These are phyloP conservation scores for Rugosomyces carneus DNA, from an alignment of 1,284 basidiomycete species.

Conservation along the genomic window DNA sequence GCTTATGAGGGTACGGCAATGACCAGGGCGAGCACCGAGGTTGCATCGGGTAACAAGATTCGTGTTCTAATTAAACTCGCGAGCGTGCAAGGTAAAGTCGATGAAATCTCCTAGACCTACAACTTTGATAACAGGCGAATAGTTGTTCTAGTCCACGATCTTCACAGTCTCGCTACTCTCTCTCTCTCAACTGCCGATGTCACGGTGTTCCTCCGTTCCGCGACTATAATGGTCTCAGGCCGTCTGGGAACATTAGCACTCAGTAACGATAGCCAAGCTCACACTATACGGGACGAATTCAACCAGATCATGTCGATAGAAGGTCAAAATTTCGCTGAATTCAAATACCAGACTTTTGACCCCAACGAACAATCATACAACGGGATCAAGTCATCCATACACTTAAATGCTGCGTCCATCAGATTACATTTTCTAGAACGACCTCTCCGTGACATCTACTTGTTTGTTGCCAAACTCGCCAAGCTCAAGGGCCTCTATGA, in stretches of 20 bases:
- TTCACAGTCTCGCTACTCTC: slow-evolving; percentile 74
- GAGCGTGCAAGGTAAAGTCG: slow-evolving; percentile 68
- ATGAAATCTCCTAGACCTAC: background rate
- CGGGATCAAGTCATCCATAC: slow-evolving; percentile 85
- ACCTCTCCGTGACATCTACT: slow-evolving; percentile 81
- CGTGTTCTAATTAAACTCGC: slow-evolving; percentile 83
- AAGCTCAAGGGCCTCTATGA: slow-evolving; percentile 93
- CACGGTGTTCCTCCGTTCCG: slow-evolving; percentile 69
- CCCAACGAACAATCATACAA: slow-evolving; percentile 61
- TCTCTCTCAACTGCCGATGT: slow-evolving; percentile 91
- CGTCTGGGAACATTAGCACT: slow-evolving; percentile 85
- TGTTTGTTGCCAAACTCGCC: slow-evolving; percentile 85
- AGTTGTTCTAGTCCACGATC: slow-evolving; percentile 45
- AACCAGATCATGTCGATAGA: slow-evolving; percentile 92
- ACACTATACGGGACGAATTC: slow-evolving; percentile 62
- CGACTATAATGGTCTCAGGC: slow-evolving; percentile 77
- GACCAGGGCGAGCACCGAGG: background rate
- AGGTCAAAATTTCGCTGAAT: slow-evolving; percentile 92
- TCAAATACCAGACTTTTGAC: slow-evolving; percentile 93
- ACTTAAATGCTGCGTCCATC: slow-evolving; percentile 86
- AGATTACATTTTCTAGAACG: slow-evolving; percentile 87
- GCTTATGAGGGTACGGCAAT: slow-evolving; percentile 1
- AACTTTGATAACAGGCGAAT: background rate
- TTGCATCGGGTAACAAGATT: slow-evolving; percentile 53
- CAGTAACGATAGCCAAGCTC: slow-evolving; percentile 66